Conservation (phyloP, 2,329 filamentous ascomycete genomes). For the Parastagonospora nodorum region DNA sequence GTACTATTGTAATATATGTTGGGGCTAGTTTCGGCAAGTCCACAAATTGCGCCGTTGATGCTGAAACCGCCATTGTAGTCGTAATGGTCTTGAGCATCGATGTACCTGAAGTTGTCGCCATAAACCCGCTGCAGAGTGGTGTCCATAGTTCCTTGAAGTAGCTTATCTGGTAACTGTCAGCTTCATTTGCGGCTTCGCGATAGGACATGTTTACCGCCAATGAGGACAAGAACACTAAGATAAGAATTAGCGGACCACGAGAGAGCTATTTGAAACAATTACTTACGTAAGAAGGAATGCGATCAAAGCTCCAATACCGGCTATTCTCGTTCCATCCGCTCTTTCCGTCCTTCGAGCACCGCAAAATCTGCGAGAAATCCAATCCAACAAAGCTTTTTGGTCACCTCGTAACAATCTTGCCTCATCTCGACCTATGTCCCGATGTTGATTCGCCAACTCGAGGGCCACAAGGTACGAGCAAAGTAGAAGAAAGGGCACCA, state of each 20-base stretch:
- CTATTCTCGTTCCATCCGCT: neutral
- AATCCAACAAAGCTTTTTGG: neutral
- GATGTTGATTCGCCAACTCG: neutral
- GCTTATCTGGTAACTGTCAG: neutral
- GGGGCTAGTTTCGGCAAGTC: neutral
- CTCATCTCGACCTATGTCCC: neutral
- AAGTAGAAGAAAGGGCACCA: neutral
- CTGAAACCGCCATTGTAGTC: neutral
- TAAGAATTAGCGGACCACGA: neutral
- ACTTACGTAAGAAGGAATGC: neutral
- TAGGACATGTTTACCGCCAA: neutral
- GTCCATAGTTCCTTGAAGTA: neutral
- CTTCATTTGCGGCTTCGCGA: neutral
- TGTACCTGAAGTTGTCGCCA: neutral
- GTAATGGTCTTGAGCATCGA: neutral
- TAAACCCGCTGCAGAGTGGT: neutral
- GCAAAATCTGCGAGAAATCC: neutral
- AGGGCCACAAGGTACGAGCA: constrained; percentile 1
- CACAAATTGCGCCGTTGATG: neutral
- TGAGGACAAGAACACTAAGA: neutral
- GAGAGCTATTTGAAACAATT: neutral
- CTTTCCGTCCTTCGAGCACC: neutral
- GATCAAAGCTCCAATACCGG: neutral
- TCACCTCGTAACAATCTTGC: neutral
- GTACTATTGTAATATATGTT: neutral